These are phyloP conservation scores for Exophiala sp. DNA, from an alignment of 2,329 filamentous ascomycete genomes.

Conservation along the genomic window DNA sequence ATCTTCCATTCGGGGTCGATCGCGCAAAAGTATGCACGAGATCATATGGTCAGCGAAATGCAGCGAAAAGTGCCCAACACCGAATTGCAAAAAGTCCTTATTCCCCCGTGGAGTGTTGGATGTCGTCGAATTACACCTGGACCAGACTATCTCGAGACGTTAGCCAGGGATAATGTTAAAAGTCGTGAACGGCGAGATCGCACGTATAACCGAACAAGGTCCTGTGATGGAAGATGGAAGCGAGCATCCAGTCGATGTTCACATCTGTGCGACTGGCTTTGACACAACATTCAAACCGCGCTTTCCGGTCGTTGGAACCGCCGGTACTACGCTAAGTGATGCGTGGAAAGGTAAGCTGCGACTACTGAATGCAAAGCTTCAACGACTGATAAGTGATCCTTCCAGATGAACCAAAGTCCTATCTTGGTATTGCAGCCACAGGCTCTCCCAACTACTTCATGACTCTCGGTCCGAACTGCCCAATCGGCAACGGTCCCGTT, in stretches of 20 bases:
- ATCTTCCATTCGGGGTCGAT: constrained; percentile 23
- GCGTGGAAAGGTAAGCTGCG: constrained; percentile 36
- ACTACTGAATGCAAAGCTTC: no score
- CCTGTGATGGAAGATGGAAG: constrained; percentile 27
- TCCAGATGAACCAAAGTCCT: constrained; percentile 36
- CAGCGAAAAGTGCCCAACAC: constrained; percentile 15
- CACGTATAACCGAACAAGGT: constrained; percentile 4
- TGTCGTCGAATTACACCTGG: constrained; percentile 27
- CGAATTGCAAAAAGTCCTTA: constrained; percentile 19
- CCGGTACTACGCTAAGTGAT: constrained; percentile 35
- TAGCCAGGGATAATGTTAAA: constrained; percentile 24
- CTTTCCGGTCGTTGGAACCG: constrained; percentile 35
- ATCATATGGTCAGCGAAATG: no score
- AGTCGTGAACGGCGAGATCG: constrained; percentile 25
- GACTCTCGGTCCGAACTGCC: constrained; percentile 54
- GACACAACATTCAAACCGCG: constrained; percentile 33
- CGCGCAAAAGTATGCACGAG: constrained; percentile 18
- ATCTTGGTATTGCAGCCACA: constrained; percentile 39
- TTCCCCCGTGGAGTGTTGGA: constrained; percentile 23
- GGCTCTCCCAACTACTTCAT: constrained; percentile 50
- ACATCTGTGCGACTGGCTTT: no score
- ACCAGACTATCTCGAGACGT: constrained; percentile 23
- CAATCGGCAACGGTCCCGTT: constrained; percentile 53
- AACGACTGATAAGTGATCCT: no score
- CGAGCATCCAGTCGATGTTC: constrained; percentile 32